Percentiles rank a stretch among this genome's conserved stretches.
Conservation (phyloP, 2,329 filamentous ascomycete species). For the Beauveria sp. region DNA sequence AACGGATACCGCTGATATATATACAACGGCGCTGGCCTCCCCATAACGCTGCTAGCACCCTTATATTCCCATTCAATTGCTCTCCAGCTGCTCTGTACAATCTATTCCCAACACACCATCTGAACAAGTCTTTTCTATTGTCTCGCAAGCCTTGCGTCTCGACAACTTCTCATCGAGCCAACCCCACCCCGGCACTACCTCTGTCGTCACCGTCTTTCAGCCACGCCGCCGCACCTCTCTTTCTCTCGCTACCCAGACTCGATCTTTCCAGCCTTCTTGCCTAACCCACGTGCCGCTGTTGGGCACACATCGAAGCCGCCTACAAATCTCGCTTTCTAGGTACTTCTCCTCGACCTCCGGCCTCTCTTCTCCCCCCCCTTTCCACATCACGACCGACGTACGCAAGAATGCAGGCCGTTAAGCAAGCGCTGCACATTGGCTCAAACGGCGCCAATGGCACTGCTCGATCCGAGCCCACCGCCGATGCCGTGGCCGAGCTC, state of each 20-base stretch:
- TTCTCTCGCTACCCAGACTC: background rate
- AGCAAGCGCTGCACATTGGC: constrained; percentile 33
- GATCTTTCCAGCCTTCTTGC: background rate
- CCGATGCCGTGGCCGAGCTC: constrained; percentile 60
- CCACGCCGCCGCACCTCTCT: background rate
- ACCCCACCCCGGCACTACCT: background rate
- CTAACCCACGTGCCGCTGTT: constrained; percentile 1
- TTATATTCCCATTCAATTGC: background rate
- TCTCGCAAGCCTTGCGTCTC: background rate
- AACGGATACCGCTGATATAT: background rate
- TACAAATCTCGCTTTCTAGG: background rate
- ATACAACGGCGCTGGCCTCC: background rate
- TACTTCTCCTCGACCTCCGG: background rate
- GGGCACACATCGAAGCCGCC: background rate
- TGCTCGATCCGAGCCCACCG: constrained; percentile 45
- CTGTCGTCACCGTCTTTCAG: constrained; percentile 10
- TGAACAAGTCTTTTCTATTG: background rate
- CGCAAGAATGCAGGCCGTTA: constrained; percentile 36
- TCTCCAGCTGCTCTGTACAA: background rate
- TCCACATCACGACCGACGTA: constrained; percentile 6
- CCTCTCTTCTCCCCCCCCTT: background rate
- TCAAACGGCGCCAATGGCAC: constrained; percentile 20
- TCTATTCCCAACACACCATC: background rate
- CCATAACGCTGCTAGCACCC: background rate
- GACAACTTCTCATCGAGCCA: background rate